Evolutionary conservation across 441 rosid species (phyloP).

Genomic region (Hypseocharis bilobata): DNA sequence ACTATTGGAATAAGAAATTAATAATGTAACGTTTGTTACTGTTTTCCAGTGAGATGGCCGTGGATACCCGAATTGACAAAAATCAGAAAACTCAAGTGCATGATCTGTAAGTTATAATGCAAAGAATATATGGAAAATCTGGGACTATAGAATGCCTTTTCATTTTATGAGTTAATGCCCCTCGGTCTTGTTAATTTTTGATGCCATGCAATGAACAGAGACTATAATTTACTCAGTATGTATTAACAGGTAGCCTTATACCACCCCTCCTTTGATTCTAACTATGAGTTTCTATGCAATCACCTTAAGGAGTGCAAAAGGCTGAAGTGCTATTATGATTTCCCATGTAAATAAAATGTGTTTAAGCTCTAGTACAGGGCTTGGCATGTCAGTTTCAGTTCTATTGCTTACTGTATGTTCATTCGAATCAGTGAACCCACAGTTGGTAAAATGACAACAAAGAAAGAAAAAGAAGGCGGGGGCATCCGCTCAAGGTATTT

Average conservation of each 20-base stretch:
- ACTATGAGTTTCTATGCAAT: background rate
- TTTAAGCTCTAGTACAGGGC: background rate
- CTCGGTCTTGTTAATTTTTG: background rate
- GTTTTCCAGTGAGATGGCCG: background rate
- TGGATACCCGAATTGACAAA: background rate
- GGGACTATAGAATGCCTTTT: background rate
- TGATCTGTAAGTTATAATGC: background rate
- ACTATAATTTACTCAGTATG: background rate
- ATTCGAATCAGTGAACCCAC: conserved; percentile 27
- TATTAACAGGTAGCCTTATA: background rate
- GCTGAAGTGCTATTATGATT: background rate
- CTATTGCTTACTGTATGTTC: background rate
- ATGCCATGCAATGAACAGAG: background rate
- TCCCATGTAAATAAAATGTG: background rate
- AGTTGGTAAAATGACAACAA: conserved; percentile 19
- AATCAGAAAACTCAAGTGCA: background rate
- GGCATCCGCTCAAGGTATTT: conserved; percentile 30
- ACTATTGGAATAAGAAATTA: too few relatives aligned
- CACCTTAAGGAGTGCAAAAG: background rate
- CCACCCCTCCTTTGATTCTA: background rate
- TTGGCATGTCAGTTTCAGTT: background rate
- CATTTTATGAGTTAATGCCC: background rate
- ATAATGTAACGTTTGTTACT: background rate
- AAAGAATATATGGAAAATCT: background rate
- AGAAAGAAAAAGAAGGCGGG: conserved; percentile 35